Percentiles rank a stretch among this genome's conserved stretches.
Conservation (phyloP, 768 basidiomycete species). For the Podaxis sp. region DNA sequence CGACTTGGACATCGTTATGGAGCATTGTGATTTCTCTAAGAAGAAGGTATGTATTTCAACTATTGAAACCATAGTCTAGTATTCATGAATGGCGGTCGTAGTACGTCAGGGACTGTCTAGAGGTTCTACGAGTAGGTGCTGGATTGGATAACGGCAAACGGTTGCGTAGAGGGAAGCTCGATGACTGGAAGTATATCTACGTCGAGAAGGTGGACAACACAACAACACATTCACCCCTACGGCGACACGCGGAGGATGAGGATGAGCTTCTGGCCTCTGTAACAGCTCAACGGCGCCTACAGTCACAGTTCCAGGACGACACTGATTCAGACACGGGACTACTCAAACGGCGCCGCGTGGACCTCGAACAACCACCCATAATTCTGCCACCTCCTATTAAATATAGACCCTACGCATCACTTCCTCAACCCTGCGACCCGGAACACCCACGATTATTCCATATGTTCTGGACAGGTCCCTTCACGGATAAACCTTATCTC, state of each 20-base stretch:
- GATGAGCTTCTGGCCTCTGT: conserved; percentile 29
- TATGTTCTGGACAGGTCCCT: conserved; percentile 99
- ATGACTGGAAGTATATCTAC: conserved; percentile 88
- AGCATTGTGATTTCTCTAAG: conserved; percentile 86
- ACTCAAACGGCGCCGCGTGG: conserved; percentile 51
- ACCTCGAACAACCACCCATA: conserved; percentile 56
- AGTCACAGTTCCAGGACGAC: conserved; percentile 12
- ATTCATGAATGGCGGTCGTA: conserved; percentile 27
- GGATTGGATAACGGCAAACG: conserved; percentile 81
- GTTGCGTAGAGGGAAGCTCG: conserved; percentile 68
- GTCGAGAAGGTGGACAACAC: conserved; percentile 47
- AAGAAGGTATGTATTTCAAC: conserved; percentile 49
- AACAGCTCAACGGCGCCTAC: not conserved
- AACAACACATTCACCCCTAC: conserved; percentile 17
- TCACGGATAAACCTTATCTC: conserved; percentile 98
- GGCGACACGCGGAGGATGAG: conserved; percentile 26
- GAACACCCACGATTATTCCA: conserved; percentile 90
- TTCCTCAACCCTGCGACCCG: conserved; percentile 68
- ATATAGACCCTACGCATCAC: conserved; percentile 54
- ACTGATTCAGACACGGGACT: conserved; percentile 52
- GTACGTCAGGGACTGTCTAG: conserved; percentile 98
- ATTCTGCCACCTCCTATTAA: conserved; percentile 44
- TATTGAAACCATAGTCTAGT: not conserved
- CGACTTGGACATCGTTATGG: conserved; percentile 88
- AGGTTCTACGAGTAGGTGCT: conserved; percentile 87